Percentiles rank a stretch among this genome's conserved stretches.
Evolutionary conservation across 208 protist species (phyloP).

Genomic region (Leishmania amazonensis): DNA sequence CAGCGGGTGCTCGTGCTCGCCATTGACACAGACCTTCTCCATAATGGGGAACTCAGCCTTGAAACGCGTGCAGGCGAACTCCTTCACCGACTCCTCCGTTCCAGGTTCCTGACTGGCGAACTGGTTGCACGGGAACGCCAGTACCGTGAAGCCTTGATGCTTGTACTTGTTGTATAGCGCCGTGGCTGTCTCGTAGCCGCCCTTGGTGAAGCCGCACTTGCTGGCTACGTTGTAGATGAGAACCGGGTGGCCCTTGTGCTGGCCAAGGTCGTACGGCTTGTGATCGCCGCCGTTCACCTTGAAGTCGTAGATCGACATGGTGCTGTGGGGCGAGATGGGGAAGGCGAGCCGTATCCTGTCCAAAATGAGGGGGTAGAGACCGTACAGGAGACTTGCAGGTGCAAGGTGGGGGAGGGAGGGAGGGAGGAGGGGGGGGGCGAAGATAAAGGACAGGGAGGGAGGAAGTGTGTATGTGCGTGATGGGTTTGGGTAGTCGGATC

Average conservation of each 20-base stretch:
- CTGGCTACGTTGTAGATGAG: slow-evolving; percentile 94
- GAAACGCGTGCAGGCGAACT: slow-evolving; percentile 69
- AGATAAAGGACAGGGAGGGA: background rate
- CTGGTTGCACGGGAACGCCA: slow-evolving; percentile 95
- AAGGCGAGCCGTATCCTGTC: background rate
- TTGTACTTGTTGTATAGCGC: slow-evolving; percentile 91
- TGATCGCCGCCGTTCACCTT: slow-evolving; percentile 63
- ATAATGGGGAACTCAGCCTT: slow-evolving; percentile 87
- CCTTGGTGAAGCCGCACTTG: slow-evolving; percentile 90
- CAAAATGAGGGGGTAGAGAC: background rate
- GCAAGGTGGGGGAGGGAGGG: background rate
- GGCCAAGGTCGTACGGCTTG: slow-evolving; percentile 81
- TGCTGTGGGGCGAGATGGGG: slow-evolving; percentile 1
- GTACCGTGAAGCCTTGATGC: slow-evolving; percentile 80
- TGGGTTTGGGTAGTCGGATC: too few relatives aligned
- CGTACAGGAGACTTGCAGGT: background rate
- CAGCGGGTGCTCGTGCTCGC: slow-evolving; percentile 72
- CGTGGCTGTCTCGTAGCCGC: slow-evolving; percentile 77
- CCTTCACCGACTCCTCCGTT: slow-evolving; percentile 72
- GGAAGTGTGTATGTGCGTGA: background rate
- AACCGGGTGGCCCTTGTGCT: slow-evolving; percentile 90
- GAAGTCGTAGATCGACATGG: slow-evolving; percentile 84
- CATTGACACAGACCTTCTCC: slow-evolving; percentile 93
- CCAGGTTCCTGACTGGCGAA: slow-evolving; percentile 87
- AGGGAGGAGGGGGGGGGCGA: background rate